Conservation (phyloP, 192 early-diverging fungal genomes). For the Backusella macrospora region DNA sequence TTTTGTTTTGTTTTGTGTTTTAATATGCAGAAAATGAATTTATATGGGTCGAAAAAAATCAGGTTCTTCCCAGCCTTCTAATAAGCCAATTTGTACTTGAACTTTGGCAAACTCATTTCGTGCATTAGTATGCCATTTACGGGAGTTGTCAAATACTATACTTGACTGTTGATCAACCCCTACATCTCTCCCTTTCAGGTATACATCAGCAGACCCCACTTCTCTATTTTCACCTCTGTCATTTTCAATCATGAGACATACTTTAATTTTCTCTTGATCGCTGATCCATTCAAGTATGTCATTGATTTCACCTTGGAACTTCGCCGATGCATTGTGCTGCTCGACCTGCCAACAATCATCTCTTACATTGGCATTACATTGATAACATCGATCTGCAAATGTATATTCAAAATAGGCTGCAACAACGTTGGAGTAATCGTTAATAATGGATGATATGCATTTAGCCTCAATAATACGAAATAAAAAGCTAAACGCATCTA, state of each 20-base stretch:
- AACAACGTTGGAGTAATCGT: background rate
- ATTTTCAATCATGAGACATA: constrained; percentile 1
- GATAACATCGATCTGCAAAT: constrained; percentile 15
- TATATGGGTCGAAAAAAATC: constrained; percentile 11
- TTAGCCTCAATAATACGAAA: constrained; percentile 14
- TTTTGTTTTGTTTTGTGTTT: background rate
- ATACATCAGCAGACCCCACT: background rate
- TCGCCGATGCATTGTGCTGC: background rate
- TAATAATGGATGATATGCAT: background rate
- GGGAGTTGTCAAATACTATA: constrained; percentile 6
- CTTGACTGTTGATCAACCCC: background rate
- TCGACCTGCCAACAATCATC: background rate
- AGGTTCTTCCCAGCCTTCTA: constrained; percentile 20
- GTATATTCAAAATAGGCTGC: background rate
- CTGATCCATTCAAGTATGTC: constrained; percentile 16
- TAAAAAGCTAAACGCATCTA: background rate
- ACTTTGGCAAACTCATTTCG: constrained; percentile 12
- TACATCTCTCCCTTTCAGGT: background rate
- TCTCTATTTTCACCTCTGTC: background rate
- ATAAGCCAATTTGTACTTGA: constrained; percentile 8
- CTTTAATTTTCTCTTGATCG: background rate
- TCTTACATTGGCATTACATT: background rate
- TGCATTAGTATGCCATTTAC: constrained; percentile 14
- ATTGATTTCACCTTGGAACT: background rate
- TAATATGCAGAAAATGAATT: background rate